Evolutionary conservation across 192 early-diverging fungal species (phyloP).

Genomic region (Gorgonomyces haynaldii): DNA sequence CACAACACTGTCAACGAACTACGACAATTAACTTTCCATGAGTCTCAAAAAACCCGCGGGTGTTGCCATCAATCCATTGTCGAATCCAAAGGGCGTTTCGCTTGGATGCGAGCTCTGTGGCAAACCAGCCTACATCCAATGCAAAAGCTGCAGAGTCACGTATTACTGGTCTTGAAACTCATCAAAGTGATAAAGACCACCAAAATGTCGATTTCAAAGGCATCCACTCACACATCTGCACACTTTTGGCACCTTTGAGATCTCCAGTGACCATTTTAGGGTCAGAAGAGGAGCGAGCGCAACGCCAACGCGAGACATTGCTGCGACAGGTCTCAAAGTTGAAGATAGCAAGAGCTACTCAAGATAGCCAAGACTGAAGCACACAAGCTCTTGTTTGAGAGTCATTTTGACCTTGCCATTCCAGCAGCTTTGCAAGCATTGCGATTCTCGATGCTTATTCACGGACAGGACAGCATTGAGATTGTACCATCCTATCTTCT

Average conservation of each 20-base stretch:
- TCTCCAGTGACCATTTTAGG: slow-evolving; percentile 35
- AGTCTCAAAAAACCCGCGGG: too few relatives aligned
- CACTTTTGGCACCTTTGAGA: slow-evolving; percentile 31
- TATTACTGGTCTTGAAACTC: slow-evolving; percentile 34
- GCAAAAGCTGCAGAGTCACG: slow-evolving; percentile 44
- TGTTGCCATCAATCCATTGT: slow-evolving; percentile 38
- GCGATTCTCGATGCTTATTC: slow-evolving; percentile 40
- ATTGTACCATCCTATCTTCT: slow-evolving; percentile 45
- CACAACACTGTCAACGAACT: too few relatives aligned
- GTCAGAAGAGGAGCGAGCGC: slow-evolving; percentile 42
- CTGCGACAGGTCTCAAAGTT: slow-evolving; percentile 15
- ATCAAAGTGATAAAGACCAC: slow-evolving; percentile 39
- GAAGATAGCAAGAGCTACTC: slow-evolving; percentile 26
- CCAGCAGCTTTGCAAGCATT: slow-evolving; percentile 47
- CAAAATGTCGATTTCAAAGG: slow-evolving; percentile 32
- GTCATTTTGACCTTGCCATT: slow-evolving; percentile 46
- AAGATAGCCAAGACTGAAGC: slow-evolving; percentile 40
- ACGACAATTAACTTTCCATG: too few relatives aligned
- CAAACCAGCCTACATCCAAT: slow-evolving; percentile 42
- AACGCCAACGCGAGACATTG: slow-evolving; percentile 27
- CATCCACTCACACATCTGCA: slow-evolving; percentile 44
- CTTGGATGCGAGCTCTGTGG: slow-evolving; percentile 43
- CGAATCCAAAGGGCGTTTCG: slow-evolving; percentile 49
- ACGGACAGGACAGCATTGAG: slow-evolving; percentile 38
- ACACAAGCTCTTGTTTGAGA: slow-evolving; percentile 47